Base-by-base conservation (phyloP, 345 rosid genomes). In the Raphanus sativus region DNA sequence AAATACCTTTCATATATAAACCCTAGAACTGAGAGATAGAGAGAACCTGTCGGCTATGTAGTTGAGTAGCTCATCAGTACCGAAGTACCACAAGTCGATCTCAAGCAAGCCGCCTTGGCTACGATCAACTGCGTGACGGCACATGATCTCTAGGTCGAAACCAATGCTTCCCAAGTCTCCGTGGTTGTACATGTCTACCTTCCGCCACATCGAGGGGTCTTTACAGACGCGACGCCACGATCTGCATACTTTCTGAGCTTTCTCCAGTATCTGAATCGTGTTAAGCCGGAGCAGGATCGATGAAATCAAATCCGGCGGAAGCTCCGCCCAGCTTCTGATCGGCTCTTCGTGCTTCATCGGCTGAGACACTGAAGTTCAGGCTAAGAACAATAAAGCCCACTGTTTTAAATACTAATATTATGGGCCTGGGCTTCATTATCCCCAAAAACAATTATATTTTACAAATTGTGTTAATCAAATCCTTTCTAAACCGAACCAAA, bases 151-250 rank as follows among this genome's bases (percentile, higher is more conserved):
- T 24, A 67, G 17, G 50, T 36, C 21, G 21, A 21, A 21, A 21
- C 2, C 2, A 2, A 71, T n/a, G 3, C 33, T 21, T 21, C 21
- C 21, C 28, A 1, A 9, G 63, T 75, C 50, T 28, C 29, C 76
- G 0, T 0, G 7, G 24, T 75, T 65, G 9, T 2, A 29, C 73
- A 88, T 77, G 72, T 86, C 84, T 58, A 88, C 80, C 70, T 69
- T 65, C 29, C 85, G 68, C 87, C 92, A 89, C 83, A 87, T 75
- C 0, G 74, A 76, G 0, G 90, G 91, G 1, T 89, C 88, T 71
- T 25, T 77, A 80, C 84, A 87, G 75, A 89, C 72, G 48, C 33
- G 25, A 17, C 77, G 80, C 92, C 97, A 89, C 15, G 80, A 56
- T 10, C 73, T 48, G 67, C 97, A 89, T 34, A 91, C 97, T 1